These are phyloP conservation scores for Closterium sp. DNA, from an alignment of 139 green algal species.

Conservation along the genomic window DNA sequence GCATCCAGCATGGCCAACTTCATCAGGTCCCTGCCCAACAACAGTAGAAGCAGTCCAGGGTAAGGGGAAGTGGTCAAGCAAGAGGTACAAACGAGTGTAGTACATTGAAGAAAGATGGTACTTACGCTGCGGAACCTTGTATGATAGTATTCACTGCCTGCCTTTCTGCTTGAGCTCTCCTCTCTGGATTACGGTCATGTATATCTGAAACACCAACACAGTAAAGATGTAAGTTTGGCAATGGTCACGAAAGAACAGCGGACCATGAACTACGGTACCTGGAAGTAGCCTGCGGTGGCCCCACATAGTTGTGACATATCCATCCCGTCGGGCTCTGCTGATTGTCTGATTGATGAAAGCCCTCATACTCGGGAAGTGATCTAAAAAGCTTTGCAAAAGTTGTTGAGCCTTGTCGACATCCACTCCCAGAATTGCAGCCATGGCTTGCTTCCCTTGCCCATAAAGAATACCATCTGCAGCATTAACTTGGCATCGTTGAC, in stretches of 20 bases:
- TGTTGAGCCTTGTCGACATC: slow-evolving; percentile 5
- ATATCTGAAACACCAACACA: slow-evolving; percentile 17
- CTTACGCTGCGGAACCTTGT: slow-evolving; percentile 19
- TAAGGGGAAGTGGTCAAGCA: neutral
- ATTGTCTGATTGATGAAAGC: slow-evolving; percentile 16
- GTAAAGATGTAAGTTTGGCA: neutral
- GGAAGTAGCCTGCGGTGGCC: slow-evolving; percentile 11
- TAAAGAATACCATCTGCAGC: slow-evolving; percentile 39
- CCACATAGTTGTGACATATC: slow-evolving; percentile 19
- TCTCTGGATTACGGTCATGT: neutral
- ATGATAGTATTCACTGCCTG: slow-evolving; percentile 24
- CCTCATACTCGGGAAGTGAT: slow-evolving; percentile 16
- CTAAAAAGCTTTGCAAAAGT: slow-evolving; percentile 5
- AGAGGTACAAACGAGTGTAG: neutral
- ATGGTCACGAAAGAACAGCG: neutral
- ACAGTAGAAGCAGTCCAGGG: neutral
- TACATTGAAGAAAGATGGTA: neutral
- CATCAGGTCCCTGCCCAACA: neutral
- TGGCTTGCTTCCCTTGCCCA: slow-evolving; percentile 12
- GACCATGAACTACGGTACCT: slow-evolving; percentile 9
- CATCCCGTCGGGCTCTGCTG: neutral
- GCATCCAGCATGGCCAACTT: neutral
- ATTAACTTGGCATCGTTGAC: neutral
- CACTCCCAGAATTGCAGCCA: neutral
- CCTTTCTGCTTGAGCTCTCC: slow-evolving; percentile 19